phyloP scores from a whole-genome alignment of 441 rosid genomes.

The Macaranga tanarius region DNA sequence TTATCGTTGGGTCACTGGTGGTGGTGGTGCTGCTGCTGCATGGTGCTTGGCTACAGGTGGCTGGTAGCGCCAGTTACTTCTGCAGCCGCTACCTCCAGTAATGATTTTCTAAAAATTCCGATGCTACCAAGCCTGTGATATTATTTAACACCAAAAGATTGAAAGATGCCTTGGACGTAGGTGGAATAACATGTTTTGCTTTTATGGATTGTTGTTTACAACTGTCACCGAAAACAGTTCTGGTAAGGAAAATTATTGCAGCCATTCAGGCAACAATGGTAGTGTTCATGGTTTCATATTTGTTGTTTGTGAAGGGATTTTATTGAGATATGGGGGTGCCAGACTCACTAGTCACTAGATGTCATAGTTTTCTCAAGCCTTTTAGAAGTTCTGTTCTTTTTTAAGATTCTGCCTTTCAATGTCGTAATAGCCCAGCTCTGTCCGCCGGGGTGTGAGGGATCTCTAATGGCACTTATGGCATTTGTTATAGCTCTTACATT shows the following conservation, averaged over 20 bases:
- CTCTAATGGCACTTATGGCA: slow-evolving; percentile 76
- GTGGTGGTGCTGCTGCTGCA: too few relatives aligned
- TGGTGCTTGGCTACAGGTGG: too few relatives aligned
- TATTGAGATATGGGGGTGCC: slow-evolving; percentile 61
- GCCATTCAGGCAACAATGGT: slow-evolving; percentile 66
- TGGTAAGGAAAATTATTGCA: slow-evolving; percentile 59
- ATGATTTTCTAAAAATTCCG: too few relatives aligned
- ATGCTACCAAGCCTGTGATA: too few relatives aligned
- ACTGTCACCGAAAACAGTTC: slow-evolving; percentile 46
- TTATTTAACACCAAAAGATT: too few relatives aligned
- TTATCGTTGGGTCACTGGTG: too few relatives aligned
- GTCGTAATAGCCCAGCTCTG: slow-evolving; percentile 64
- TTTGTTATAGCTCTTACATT: slow-evolving; percentile 76
- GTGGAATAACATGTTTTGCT: too few relatives aligned
- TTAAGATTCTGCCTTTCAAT: slow-evolving; percentile 77
- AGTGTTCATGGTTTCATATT: slow-evolving; percentile 63
- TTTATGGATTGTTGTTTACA: slow-evolving; percentile 75
- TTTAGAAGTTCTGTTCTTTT: slow-evolving; percentile 62
- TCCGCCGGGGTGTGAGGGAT: slow-evolving; percentile 89
- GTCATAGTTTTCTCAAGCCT: slow-evolving; percentile 63
- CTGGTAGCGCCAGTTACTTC: too few relatives aligned
- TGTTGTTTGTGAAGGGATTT: slow-evolving; percentile 59
- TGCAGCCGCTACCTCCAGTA: too few relatives aligned
- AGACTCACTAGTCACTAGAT: slow-evolving; percentile 55
- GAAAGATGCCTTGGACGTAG: too few relatives aligned